phyloP scores from a whole-genome alignment of 2,329 filamentous ascomycete genomes.

The Stagonosporopsis cucurbitacearum region DNA sequence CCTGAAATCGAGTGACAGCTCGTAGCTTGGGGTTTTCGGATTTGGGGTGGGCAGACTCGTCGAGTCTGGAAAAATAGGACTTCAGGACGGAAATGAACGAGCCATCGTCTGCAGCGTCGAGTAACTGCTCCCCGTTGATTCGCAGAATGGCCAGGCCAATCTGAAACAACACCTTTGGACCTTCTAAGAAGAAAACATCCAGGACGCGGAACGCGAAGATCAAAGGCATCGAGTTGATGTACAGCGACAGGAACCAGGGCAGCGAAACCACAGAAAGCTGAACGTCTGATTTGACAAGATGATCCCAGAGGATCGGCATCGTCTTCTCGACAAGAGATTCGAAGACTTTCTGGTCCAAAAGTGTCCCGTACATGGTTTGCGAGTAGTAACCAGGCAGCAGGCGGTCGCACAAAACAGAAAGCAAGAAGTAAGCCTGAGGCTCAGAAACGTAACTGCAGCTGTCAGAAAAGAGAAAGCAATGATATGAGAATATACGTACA shows the following conservation, averaged over 20 bases:
- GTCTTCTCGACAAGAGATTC: slow-evolving; percentile 98
- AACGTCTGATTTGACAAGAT: slow-evolving; percentile 95
- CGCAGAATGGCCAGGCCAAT: slow-evolving; percentile 94
- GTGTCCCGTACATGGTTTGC: slow-evolving; percentile 97
- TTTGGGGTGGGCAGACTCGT: slow-evolving; percentile 94
- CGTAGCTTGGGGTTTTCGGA: slow-evolving; percentile 94
- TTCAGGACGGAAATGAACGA: slow-evolving; percentile 97
- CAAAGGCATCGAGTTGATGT: slow-evolving; percentile 99
- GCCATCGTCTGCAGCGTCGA: slow-evolving; percentile 92
- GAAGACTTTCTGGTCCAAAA: slow-evolving; percentile 96
- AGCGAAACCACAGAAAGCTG: slow-evolving; percentile 96
- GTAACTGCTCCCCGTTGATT: slow-evolving; percentile 93
- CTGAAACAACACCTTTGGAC: slow-evolving; percentile 96
- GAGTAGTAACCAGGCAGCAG: slow-evolving; percentile 97
- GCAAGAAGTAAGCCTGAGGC: slow-evolving; percentile 89
- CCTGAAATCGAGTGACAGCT: slow-evolving; percentile 94
- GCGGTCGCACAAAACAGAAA: slow-evolving; percentile 90
- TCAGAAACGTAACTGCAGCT: slow-evolving; percentile 84
- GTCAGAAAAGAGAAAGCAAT: slow-evolving; percentile 34
- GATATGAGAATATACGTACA: slow-evolving; percentile 58
- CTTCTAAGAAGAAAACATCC: slow-evolving; percentile 98
- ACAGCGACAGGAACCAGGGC: slow-evolving; percentile 96
- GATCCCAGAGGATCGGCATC: slow-evolving; percentile 98
- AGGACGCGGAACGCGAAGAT: slow-evolving; percentile 96
- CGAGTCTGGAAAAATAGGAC: slow-evolving; percentile 88